Conservation (phyloP, 2,329 filamentous ascomycete species). For the Fusarium dimerum region DNA sequence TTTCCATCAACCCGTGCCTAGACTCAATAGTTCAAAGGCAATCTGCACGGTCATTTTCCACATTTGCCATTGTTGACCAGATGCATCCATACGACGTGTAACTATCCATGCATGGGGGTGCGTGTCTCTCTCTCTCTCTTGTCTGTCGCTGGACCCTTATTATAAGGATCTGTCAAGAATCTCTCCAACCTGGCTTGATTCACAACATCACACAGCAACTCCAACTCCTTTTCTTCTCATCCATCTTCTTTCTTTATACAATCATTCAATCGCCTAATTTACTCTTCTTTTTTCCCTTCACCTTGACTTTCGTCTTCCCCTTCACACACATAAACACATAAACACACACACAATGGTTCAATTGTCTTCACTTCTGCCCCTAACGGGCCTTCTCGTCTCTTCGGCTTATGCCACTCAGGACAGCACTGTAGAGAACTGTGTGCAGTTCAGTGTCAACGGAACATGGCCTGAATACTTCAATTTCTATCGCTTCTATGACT, state of each 20-base stretch:
- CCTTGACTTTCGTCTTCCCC: too few species aligned
- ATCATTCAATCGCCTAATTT: too few species aligned
- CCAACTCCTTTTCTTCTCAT: neutral
- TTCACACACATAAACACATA: too few species aligned
- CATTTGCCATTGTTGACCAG: neutral
- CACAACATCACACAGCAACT: neutral
- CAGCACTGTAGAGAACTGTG: neutral
- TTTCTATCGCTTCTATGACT: constrained; percentile 12
- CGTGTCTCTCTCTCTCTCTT: neutral
- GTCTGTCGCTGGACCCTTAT: neutral
- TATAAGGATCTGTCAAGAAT: neutral
- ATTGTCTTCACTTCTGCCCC: neutral
- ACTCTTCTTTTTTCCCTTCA: too few species aligned
- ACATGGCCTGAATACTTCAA: constrained; percentile 2
- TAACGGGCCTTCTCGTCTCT: neutral
- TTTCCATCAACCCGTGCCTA: neutral
- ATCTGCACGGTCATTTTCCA: neutral
- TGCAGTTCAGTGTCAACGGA: constrained; percentile 6
- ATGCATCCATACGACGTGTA: neutral
- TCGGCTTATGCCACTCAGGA: neutral
- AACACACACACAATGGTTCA: neutral
- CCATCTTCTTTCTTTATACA: neutral
- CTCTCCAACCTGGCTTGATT: neutral
- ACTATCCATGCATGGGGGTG: neutral
- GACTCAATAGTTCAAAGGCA: neutral